These are phyloP conservation scores for Wickerhamomyces strasburgensis DNA, from an alignment of 805 yeast species.

Conservation along the genomic window DNA sequence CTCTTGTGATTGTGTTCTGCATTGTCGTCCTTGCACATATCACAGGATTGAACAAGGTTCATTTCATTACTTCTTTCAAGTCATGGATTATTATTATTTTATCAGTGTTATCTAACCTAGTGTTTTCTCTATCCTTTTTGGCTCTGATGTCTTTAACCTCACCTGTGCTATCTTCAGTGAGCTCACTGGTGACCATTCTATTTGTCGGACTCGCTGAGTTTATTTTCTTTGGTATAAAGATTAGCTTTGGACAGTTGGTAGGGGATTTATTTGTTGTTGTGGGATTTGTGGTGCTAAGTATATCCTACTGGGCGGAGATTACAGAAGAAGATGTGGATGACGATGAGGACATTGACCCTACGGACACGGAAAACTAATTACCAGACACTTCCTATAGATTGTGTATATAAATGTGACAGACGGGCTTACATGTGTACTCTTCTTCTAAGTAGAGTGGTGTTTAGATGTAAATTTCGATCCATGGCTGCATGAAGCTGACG, in stretches of 20 bases:
- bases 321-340: conserved; percentile 37
- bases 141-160: conserved; percentile 78
- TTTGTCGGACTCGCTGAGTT: conserved; percentile 77
- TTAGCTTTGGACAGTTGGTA: conserved; percentile 50
- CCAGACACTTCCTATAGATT: too few species aligned
- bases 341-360: conserved; percentile 24
- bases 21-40: conserved; percentile 46
- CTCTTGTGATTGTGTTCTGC: conserved; percentile 45
- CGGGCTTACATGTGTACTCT: too few species aligned
- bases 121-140: conserved; percentile 67
- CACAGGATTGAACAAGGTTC: conserved; percentile 52
- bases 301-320: conserved; percentile 63
- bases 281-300: conserved; percentile 64
- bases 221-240: conserved; percentile 53
- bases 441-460: too few species aligned
- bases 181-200: conserved; percentile 69
- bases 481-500: too few species aligned
- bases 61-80: conserved; percentile 38
- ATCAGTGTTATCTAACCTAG: conserved; percentile 58
- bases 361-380: conserved; percentile 12
- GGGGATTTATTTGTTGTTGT: conserved; percentile 68
- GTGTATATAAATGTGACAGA: too few species aligned
- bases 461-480: too few species aligned
- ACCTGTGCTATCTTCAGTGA: conserved; percentile 72
- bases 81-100: conserved; percentile 42